Evolutionary conservation across 2,329 filamentous ascomycete genomes (phyloP).

Genomic region (Pseudogymnoascus sp.): DNA sequence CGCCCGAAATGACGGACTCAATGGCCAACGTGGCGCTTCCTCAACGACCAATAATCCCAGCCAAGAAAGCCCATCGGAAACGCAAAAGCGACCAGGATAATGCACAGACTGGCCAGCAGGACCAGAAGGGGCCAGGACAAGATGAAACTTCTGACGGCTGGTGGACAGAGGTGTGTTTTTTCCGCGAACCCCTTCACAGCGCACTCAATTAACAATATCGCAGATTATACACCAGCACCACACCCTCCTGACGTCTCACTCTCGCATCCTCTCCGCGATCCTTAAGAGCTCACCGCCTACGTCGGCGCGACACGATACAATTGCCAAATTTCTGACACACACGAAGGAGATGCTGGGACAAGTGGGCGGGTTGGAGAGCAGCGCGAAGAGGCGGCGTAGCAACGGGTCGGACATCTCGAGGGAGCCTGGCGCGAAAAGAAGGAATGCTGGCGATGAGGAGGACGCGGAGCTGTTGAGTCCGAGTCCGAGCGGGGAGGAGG

Average conservation of each 20-base stretch:
- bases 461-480: not conserved
- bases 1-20: not conserved
- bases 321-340: not conserved
- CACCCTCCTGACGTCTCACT: not conserved
- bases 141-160: slow-evolving; percentile 4
- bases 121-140: not conserved
- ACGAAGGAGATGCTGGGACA: slow-evolving; percentile 3
- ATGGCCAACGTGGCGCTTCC: not conserved
- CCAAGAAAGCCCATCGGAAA: not conserved
- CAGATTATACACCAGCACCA: slow-evolving; percentile 8
- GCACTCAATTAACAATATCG: not conserved
- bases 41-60: not conserved
- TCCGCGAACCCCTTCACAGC: not conserved
- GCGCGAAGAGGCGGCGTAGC: not conserved
- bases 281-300: not conserved
- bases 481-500: not conserved
- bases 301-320: not conserved
- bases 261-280: slow-evolving; percentile 2
- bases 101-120: not conserved
- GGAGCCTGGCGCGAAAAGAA: not conserved
- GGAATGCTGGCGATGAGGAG: not conserved
- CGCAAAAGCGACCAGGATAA: slow-evolving; percentile 6
- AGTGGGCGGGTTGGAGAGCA: not conserved
- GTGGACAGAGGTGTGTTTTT: not conserved
- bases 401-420: not conserved